These are phyloP conservation scores for Lipomyces anomalus DNA, from an alignment of 805 yeast species.

Conservation along the genomic window DNA sequence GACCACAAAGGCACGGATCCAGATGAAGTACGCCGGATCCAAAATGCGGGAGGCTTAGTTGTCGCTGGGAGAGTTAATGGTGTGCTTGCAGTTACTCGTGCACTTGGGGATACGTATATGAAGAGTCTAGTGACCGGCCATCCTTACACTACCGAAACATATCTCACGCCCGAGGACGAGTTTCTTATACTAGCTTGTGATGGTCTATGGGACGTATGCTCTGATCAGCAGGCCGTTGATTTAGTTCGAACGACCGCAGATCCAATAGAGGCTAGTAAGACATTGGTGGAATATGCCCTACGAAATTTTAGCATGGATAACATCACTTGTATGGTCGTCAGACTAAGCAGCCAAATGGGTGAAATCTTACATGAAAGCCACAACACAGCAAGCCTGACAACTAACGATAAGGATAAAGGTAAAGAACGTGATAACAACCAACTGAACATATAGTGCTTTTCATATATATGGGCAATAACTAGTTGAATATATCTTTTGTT, in stretches of 20 bases:
- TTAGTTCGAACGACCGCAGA: slow-evolving; percentile 48
- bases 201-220: slow-evolving; percentile 93
- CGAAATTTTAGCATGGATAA: slow-evolving; percentile 80
- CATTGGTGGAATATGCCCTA: slow-evolving; percentile 47
- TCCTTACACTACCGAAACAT: slow-evolving; percentile 89
- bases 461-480: background rate
- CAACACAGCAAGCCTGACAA: no score
- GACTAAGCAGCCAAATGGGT: slow-evolving; percentile 14
- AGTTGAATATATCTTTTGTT: background rate
- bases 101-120: slow-evolving; percentile 90
- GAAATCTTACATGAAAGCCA: slow-evolving; percentile 6
- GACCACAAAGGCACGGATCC: slow-evolving; percentile 90
- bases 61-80: slow-evolving; percentile 93
- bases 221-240: slow-evolving; percentile 79
- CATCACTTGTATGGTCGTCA: slow-evolving; percentile 85
- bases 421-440: background rate
- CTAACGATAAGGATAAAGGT: background rate
- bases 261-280: slow-evolving; percentile 25
- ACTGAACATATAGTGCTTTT: background rate
- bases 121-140: slow-evolving; percentile 82
- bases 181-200: slow-evolving; percentile 90
- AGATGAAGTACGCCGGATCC: slow-evolving; percentile 69
- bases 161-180: slow-evolving; percentile 59
- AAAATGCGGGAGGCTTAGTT: slow-evolving; percentile 75
- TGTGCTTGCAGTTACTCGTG: slow-evolving; percentile 87